These are phyloP conservation scores for Carex littledalei DNA, from an alignment of 176 grass and related monocot genomes.

Conservation along the genomic window DNA sequence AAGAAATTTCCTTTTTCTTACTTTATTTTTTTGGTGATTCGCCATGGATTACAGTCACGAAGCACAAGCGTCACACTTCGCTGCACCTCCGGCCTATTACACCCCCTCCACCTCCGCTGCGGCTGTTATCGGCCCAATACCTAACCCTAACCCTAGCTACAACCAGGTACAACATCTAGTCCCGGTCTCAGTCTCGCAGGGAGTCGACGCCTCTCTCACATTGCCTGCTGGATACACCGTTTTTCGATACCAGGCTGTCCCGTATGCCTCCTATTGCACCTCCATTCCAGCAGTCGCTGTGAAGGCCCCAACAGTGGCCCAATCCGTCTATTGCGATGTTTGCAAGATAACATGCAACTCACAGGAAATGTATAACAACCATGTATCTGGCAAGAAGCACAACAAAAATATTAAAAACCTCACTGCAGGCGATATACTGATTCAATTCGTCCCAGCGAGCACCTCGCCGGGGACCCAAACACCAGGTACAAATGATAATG, in stretches of 20 bases:
- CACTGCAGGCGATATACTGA: not conserved
- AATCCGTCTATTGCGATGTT: conserved; percentile 19
- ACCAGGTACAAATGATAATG: not conserved
- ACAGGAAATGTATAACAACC: conserved; percentile 25
- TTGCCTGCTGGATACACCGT: not conserved
- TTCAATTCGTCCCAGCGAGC: conserved; percentile 16
- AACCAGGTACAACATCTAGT: not conserved
- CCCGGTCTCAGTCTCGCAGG: not conserved
- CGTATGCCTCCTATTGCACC: not conserved
- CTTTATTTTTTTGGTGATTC: not conserved
- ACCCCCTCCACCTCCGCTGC: not conserved
- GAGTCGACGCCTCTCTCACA: not conserved
- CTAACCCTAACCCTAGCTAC: not conserved
- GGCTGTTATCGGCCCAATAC: not conserved
- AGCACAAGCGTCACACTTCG: not conserved
- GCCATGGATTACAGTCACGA: not conserved
- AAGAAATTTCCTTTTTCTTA: not conserved
- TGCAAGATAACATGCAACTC: conserved; percentile 20
- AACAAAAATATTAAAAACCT: conserved; percentile 16
- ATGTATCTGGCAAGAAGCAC: conserved; percentile 15
- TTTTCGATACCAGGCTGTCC: not conserved
- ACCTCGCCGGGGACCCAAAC: not conserved
- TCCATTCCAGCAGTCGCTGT: not conserved
- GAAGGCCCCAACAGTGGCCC: conserved; percentile 1
- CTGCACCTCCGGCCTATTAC: conserved; percentile 13